Evolutionary conservation across 2,329 filamentous ascomycete genomes (phyloP).

Genomic region (Alternaria arbusti): DNA sequence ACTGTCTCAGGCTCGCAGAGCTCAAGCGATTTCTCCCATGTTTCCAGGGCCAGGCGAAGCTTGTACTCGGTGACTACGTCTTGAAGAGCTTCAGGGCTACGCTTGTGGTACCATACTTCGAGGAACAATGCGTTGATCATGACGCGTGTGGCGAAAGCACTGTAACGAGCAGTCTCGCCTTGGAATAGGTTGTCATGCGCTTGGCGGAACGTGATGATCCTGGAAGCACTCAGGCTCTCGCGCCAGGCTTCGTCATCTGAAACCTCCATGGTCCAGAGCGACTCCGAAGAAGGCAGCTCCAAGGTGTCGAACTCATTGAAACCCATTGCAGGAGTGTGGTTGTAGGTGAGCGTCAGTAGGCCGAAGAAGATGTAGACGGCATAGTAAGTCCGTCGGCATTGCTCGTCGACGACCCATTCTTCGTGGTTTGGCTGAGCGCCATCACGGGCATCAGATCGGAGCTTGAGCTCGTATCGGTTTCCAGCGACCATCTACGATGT

Average conservation of each 20-base stretch:
- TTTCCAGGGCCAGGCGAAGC: slow-evolving; percentile 90
- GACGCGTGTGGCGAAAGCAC: slow-evolving; percentile 93
- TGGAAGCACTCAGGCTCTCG: slow-evolving; percentile 74
- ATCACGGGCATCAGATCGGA: slow-evolving; percentile 86
- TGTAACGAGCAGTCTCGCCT: slow-evolving; percentile 88
- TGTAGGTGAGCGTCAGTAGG: slow-evolving; percentile 91
- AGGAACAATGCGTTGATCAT: slow-evolving; percentile 99
- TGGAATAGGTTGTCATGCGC: slow-evolving; percentile 96
- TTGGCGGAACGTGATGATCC: slow-evolving; percentile 85
- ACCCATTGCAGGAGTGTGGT: slow-evolving; percentile 96
- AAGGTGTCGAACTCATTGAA: slow-evolving; percentile 98
- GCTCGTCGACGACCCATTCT: slow-evolving; percentile 97
- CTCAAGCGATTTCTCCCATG: slow-evolving; percentile 97
- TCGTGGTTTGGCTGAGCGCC: slow-evolving; percentile 76
- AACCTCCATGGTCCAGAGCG: slow-evolving; percentile 86
- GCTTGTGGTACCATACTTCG: slow-evolving; percentile 99
- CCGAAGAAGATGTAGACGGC: slow-evolving; percentile 99
- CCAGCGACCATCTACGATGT: slow-evolving; percentile 80
- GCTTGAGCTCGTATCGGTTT: slow-evolving; percentile 94
- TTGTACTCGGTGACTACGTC: slow-evolving; percentile 99
- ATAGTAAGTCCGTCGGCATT: slow-evolving; percentile 95
- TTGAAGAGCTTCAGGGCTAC: slow-evolving; percentile 94
- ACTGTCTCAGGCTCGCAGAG: slow-evolving; percentile 91
- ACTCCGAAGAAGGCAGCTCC: slow-evolving; percentile 90
- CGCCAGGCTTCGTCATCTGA: slow-evolving; percentile 83